Conservation (phyloP, 2,329 filamentous ascomycete genomes). For the Trichoderma sp. region DNA sequence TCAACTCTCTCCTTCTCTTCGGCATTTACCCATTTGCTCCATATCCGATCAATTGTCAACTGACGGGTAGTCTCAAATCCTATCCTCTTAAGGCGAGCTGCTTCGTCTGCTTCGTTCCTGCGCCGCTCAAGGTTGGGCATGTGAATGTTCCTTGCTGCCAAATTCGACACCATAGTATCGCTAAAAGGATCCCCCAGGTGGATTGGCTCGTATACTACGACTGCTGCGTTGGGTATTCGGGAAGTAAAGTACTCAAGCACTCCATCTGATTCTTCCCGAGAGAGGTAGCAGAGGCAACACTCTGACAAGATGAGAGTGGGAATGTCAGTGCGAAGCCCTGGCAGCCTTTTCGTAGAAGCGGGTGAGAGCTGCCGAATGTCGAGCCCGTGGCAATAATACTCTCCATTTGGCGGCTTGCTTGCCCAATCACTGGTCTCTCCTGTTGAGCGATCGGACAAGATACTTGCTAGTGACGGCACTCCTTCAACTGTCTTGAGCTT, state of each 20-base stretch:
- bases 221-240: slow-evolving; percentile 50
- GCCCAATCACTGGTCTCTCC: slow-evolving; percentile 45
- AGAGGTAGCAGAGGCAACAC: slow-evolving; percentile 91
- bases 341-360: slow-evolving; percentile 27
- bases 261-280: slow-evolving; percentile 60
- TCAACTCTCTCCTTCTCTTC: slow-evolving; percentile 80
- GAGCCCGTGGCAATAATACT: slow-evolving; percentile 62
- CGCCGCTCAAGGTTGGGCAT: slow-evolving; percentile 82
- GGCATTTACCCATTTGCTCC: slow-evolving; percentile 69
- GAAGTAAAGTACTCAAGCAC: slow-evolving; percentile 67
- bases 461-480: slow-evolving; percentile 43
- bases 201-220: slow-evolving; percentile 89
- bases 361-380: slow-evolving; percentile 65
- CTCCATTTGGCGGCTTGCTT: slow-evolving; percentile 41
- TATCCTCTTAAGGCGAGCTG: slow-evolving; percentile 62
- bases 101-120: slow-evolving; percentile 67
- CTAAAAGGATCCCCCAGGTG: slow-evolving; percentile 84
- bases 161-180: slow-evolving; percentile 86
- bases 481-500: slow-evolving; percentile 62
- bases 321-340: slow-evolving; percentile 54
- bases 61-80: slow-evolving; percentile 59
- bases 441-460: slow-evolving; percentile 41
- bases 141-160: slow-evolving; percentile 76
- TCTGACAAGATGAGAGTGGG: slow-evolving; percentile 90
- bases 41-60: slow-evolving; percentile 61